Evolutionary conservation across 2,329 filamentous ascomycete species (phyloP), one percentile per base, ranked within the genome.

Genomic region (Dactylellina drechsleri): DNA sequence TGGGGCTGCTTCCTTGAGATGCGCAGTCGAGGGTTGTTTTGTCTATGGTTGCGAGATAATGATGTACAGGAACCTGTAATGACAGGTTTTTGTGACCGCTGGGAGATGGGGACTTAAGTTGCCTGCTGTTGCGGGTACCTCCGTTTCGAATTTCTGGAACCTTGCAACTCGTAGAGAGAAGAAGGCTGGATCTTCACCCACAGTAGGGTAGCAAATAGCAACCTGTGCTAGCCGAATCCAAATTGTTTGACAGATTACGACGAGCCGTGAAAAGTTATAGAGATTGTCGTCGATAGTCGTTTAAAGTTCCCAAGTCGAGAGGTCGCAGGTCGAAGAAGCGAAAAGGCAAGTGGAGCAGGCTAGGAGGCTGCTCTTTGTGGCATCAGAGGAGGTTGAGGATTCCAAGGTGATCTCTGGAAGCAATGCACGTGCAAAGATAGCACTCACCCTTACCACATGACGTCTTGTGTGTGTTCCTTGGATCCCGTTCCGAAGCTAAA

Each of bases 91-190:
- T 57, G 16, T 64, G n/a, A 28, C 59, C 58, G 59, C 31, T 28
- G 43, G 52, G 18, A 57, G 50, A 49, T 59, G 57, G 65, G 40
- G 43, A 50, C 50, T 57, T 70, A 57, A 6, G 13, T 50, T 68
- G 65, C 54, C 49, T 57, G 45, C 45, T 47, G 13, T 50, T 68
- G 65, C 54, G 57, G 66, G 45, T 54, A 15, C 10, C 43, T 53
- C 57, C 57, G 66, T 70, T 70, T 70, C 66, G 66, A 70, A 70
- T 70, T 60, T 70, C 66, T 70, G 66, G 66, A 70, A 70, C 66
- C 36, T 70, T 58, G 31, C 31, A 36, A 36, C 31, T 36, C 10
- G 31, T 7, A 36, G 58, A 70, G 47, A 36, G 45, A 28, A 23
- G 5, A 18, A 23, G 10, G 12, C 57, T 41, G 23, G 50, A 20